phyloP scores from a whole-genome alignment of 164 flowering plant species.

The Buxus sempervirens region DNA sequence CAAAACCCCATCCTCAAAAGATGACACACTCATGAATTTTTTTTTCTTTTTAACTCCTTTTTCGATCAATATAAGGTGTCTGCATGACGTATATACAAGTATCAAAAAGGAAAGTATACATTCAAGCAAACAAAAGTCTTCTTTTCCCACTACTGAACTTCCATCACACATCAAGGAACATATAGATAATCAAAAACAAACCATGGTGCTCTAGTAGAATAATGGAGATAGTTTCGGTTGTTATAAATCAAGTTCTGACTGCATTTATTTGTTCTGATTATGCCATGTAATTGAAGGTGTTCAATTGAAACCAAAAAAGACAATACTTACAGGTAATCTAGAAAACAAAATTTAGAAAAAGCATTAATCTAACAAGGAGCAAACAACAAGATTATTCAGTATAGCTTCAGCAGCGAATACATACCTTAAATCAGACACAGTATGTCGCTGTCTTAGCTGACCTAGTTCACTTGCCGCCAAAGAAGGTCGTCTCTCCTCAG shows the following conservation, averaged over 20 bases:
- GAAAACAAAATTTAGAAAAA: neutral
- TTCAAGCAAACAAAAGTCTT: too few relatives aligned
- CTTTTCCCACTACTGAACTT: neutral
- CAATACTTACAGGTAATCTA: neutral
- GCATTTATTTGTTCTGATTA: neutral
- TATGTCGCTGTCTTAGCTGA: conserved; percentile 65
- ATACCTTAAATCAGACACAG: conserved; percentile 92
- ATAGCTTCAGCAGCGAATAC: neutral
- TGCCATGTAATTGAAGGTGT: neutral
- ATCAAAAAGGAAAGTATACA: too few relatives aligned
- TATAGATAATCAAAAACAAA: neutral
- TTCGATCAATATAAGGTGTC: too few relatives aligned
- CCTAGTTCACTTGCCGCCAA: conserved; percentile 77
- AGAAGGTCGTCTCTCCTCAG: conserved; percentile 57
- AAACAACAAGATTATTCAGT: neutral
- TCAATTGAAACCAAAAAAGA: neutral
- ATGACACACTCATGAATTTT: too few relatives aligned
- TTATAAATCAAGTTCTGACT: neutral
- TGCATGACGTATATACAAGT: too few relatives aligned
- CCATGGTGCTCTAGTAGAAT: neutral
- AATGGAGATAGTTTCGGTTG: neutral
- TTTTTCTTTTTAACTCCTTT: too few relatives aligned
- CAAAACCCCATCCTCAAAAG: too few relatives aligned
- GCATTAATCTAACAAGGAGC: neutral
- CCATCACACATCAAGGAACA: neutral